Percentiles rank a stretch among this genome's conserved stretches.
phyloP scores from a whole-genome alignment of 2,329 filamentous ascomycete species.

The Didymosphaeria variabile region DNA sequence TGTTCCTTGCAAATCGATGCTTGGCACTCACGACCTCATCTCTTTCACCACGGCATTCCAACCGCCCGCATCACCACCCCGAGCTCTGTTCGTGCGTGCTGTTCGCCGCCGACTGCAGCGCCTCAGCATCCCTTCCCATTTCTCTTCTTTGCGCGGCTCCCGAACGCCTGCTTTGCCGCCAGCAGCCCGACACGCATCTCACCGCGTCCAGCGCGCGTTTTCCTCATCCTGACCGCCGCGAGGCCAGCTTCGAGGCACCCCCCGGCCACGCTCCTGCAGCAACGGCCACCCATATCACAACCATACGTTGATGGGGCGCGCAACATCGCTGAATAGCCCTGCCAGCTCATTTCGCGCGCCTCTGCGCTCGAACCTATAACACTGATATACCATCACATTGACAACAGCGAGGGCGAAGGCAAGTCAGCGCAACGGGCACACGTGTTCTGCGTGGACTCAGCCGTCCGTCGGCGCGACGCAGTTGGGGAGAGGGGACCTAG shows the following conservation, averaged over 20 bases:
- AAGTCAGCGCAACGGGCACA: conserved; percentile 32
- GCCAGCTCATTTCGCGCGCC: conserved; percentile 77
- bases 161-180: conserved; percentile 12
- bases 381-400: conserved; percentile 71
- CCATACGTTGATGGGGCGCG: conserved; percentile 40
- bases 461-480: conserved; percentile 27
- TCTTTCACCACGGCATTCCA: conserved; percentile 29
- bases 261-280: conserved; percentile 20
- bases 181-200: conserved; percentile 29
- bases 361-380: conserved; percentile 79
- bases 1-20: conserved; percentile 14
- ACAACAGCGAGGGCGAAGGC: conserved; percentile 49
- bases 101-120: conserved; percentile 24
- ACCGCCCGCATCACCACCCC: conserved; percentile 31
- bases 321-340: conserved; percentile 32
- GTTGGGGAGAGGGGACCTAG: conserved; percentile 20
- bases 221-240: conserved; percentile 33
- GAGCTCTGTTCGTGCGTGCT: conserved; percentile 33
- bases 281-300: conserved; percentile 17
- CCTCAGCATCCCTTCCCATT: conserved; percentile 22
- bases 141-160: conserved; percentile 15
- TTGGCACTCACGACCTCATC: conserved; percentile 30
- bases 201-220: conserved; percentile 41
- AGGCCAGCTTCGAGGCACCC: conserved; percentile 29
- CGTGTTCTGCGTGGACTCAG: conserved; percentile 37